phyloP scores from a whole-genome alignment of 345 rosid genomes.

The Pugionium dolabratum region DNA sequence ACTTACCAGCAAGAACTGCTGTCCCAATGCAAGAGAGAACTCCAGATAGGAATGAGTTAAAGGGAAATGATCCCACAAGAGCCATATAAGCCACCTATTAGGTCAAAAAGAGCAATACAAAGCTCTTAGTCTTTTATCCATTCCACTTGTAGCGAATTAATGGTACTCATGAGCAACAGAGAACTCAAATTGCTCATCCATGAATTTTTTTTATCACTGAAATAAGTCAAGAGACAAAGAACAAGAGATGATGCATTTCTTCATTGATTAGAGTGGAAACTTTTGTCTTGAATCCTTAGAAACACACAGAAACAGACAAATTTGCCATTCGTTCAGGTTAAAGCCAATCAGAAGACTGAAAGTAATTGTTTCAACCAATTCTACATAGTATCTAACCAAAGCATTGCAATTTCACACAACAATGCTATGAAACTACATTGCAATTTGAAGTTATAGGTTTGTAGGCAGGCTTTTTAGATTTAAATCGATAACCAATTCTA shows the following conservation, averaged over 20 bases:
- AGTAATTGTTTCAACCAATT: too few species aligned
- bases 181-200: constrained; percentile 1
- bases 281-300: not conserved
- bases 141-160: not conserved
- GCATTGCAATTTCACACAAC: not conserved
- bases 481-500: constrained; percentile 4
- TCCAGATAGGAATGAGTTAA: constrained; percentile 99
- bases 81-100: constrained; percentile 91
- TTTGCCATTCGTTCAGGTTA: not conserved
- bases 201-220: not conserved
- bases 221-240: not conserved
- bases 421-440: constrained; percentile 14
- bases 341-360: not conserved
- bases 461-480: not conserved
- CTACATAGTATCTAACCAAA: too few species aligned
- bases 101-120: constrained; percentile 11
- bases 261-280: constrained; percentile 3
- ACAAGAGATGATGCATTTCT: constrained; percentile 6
- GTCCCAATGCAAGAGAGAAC: constrained; percentile 95
- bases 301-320: not conserved
- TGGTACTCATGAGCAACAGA: not conserved
- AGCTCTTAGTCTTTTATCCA: not conserved
- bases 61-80: constrained; percentile 93
- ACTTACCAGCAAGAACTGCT: constrained; percentile 96
- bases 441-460: not conserved